Conservation (phyloP, 1,284 basidiomycete genomes). For the Heterobasidion annosum region DNA sequence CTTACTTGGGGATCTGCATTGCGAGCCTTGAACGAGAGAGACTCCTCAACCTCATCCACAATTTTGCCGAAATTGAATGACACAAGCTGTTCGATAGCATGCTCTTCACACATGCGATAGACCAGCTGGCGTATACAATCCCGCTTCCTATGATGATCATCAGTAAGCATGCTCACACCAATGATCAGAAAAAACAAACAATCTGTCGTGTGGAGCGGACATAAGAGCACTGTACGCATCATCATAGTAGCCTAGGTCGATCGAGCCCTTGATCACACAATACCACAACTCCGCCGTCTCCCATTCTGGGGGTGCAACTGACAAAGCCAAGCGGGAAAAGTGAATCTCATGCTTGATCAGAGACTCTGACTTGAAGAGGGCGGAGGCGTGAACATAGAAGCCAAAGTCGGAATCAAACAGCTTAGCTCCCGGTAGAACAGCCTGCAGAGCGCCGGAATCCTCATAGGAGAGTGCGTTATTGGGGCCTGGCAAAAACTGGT, state of each 20-base stretch:
- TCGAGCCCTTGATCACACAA: constrained; percentile 69
- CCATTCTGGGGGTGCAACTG: constrained; percentile 43
- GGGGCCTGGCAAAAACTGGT: constrained; percentile 28
- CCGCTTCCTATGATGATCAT: constrained; percentile 48
- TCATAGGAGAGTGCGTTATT: constrained; percentile 45
- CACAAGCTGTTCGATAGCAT: constrained; percentile 73
- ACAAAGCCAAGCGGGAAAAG: constrained; percentile 74
- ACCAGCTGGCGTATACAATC: constrained; percentile 77
- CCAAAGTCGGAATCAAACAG: constrained; percentile 53
- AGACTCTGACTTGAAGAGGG: constrained; percentile 56
- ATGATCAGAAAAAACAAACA: constrained; percentile 32
- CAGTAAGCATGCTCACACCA: background rate
- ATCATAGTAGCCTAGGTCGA: constrained; percentile 68
- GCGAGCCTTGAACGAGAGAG: constrained; percentile 88
- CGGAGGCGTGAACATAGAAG: constrained; percentile 74
- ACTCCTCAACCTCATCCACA: constrained; percentile 82
- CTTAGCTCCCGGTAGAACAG: constrained; percentile 52
- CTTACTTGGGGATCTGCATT: constrained; percentile 84
- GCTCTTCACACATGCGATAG: constrained; percentile 89
- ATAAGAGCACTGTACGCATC: constrained; percentile 80
- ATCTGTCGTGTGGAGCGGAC: constrained; percentile 60
- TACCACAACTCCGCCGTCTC: constrained; percentile 68
- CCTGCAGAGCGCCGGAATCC: constrained; percentile 53
- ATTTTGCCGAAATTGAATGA: constrained; percentile 83
- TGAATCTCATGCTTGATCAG: constrained; percentile 55